Percentiles rank a stretch among this genome's conserved stretches.
Evolutionary conservation across 148 eudicot species (phyloP).

Genomic region (Camellia japonica): DNA sequence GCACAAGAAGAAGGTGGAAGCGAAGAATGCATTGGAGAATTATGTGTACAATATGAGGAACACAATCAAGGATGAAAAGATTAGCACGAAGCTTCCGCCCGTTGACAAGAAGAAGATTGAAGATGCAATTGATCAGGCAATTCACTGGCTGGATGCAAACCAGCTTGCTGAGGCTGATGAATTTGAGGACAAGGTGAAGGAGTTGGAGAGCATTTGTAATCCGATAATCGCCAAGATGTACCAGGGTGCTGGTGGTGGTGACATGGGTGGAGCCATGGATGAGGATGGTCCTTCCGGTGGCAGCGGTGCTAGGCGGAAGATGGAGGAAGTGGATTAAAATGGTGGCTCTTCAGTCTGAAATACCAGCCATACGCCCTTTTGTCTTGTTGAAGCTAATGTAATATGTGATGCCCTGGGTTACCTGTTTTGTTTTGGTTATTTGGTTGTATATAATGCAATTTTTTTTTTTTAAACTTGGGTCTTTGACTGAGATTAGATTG

Average conservation of each 20-base stretch:
- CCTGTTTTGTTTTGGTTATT: neutral
- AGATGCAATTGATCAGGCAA: slow-evolving; percentile 10
- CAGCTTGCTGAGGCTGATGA: slow-evolving; percentile 17
- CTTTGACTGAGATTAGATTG: neutral
- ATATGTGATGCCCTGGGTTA: neutral
- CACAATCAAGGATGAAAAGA: slow-evolving; percentile 17
- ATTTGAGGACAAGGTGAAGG: slow-evolving; percentile 18
- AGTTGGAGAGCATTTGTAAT: slow-evolving; percentile 14
- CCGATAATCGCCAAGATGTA: slow-evolving; percentile 17
- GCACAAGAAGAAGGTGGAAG: slow-evolving; percentile 21
- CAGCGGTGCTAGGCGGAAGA: slow-evolving; percentile 4
- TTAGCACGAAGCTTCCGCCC: neutral
- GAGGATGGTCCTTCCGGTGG: slow-evolving; percentile 12
- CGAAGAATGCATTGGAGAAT: slow-evolving; percentile 17
- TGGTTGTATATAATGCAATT: neutral
- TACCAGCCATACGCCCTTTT: neutral
- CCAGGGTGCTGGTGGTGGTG: slow-evolving; percentile 8
- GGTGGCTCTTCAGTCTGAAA: neutral
- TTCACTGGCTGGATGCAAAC: slow-evolving; percentile 18
- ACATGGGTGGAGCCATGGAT: slow-evolving; percentile 20
- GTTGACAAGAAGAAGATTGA: slow-evolving; percentile 18
- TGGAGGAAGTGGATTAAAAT: slow-evolving; percentile 14
- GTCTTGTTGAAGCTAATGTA: neutral
- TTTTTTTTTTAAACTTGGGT: neutral
- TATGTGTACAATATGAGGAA: slow-evolving; percentile 19